Base-by-base conservation (phyloP, 2,329 filamentous ascomycete species). In the Lachnellula hyalina region DNA sequence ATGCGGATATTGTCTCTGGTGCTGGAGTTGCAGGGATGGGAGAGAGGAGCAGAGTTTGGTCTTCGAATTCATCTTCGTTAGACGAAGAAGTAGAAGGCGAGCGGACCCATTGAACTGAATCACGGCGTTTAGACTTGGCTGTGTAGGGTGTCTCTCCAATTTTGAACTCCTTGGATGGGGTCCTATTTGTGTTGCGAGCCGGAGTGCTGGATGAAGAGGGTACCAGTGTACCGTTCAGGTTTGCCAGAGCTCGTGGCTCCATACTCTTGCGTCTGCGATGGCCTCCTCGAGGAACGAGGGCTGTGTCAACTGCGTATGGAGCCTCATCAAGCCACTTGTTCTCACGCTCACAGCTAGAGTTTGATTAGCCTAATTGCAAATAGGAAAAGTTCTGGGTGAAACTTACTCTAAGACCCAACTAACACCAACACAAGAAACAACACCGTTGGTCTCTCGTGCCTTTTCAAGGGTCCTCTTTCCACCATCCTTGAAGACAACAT, bases 401-500 rank as follows among this genome's bases (percentile, higher is more conserved):
- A 82, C 86, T 80, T 81, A 90, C 86, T 96, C 90, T 59, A 96
- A 79, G 52, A 94, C 87, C 90, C 90, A 96, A 61, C 85, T 85
- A 47, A 95, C 87, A 49, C 90, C 90, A 53, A 96, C 90, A 72
- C 90, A 95, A 63, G 89, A 85, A 38, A 96, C 88, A 32, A 89
- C 77, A 5, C 89, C 89, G 14, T 81, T 79, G 40, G 82, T 85
- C 63, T 86, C 81, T 54, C 84, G 79, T 6, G 93, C 86, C 72
- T 91, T 95, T 67, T 95, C 86, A 61, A 96, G 72, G 0, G 90
- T 96, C 25, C 86, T 79, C 66, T 86, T 85, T 42, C 85, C 85
- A 46, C 91, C 91, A 66, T 96, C 91, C 70, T 96, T 96, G 76
- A 85, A 96, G 6, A 96, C 83, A 7, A 96, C 88, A 67, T 96